These are phyloP conservation scores for Tubosaeta sp. DNA, from an alignment of 768 basidiomycete genomes.

Conservation along the genomic window DNA sequence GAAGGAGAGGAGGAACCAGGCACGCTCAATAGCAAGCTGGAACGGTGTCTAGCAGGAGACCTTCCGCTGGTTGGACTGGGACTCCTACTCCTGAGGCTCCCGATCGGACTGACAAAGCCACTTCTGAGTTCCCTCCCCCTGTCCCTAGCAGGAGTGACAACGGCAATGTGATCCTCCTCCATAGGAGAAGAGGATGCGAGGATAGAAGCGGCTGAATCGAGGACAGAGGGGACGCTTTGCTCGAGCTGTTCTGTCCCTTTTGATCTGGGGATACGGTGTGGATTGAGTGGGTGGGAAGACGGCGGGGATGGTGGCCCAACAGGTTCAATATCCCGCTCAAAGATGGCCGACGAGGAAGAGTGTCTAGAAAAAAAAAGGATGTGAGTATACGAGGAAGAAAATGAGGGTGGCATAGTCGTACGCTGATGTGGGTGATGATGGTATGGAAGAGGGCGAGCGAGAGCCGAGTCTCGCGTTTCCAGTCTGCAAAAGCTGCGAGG, in stretches of 20 bases:
- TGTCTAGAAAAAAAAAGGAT: constrained; percentile 29
- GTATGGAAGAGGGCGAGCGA: constrained; percentile 68
- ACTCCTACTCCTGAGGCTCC: constrained; percentile 56
- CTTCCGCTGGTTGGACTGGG: constrained; percentile 53
- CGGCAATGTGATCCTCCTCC: constrained; percentile 54
- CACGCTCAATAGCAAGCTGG: constrained; percentile 48
- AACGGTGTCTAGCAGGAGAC: constrained; percentile 33
- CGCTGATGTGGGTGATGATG: constrained; percentile 77
- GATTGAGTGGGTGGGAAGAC: constrained; percentile 46
- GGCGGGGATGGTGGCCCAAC: constrained; percentile 33
- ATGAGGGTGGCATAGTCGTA: constrained; percentile 34
- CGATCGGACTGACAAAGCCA: constrained; percentile 65
- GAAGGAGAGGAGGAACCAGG: constrained; percentile 34
- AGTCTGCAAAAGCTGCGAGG: constrained; percentile 47
- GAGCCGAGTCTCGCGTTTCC: constrained; percentile 48
- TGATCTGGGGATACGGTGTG: constrained; percentile 69
- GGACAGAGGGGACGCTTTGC: constrained; percentile 76
- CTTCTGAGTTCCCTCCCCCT: constrained; percentile 36
- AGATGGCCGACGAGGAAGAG: constrained; percentile 86
- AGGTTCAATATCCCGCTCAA: constrained; percentile 87
- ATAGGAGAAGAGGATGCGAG: constrained; percentile 46
- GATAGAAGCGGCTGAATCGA: constrained; percentile 78
- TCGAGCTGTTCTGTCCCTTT: constrained; percentile 74
- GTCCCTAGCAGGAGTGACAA: constrained; percentile 51
- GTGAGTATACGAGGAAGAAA: constrained; percentile 7